Evolutionary conservation across 345 rosid species (phyloP).

Genomic region (Passiflora organensis): DNA sequence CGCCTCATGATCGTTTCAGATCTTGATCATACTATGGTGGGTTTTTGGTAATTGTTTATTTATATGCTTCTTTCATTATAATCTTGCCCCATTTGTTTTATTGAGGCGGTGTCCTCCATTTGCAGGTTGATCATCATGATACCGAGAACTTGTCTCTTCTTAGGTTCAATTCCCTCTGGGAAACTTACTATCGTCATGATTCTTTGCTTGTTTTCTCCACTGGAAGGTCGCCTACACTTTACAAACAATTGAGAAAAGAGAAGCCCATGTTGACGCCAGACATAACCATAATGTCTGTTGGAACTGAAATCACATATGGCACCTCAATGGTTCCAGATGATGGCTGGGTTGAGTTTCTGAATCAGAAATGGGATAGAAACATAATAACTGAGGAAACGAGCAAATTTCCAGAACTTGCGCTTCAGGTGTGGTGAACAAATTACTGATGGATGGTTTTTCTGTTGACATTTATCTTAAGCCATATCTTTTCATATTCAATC

Average conservation of each 20-base stretch:
- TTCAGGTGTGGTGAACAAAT: conserved; percentile 55
- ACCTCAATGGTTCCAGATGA: conserved; percentile 76
- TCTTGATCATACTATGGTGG: conserved; percentile 95
- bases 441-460: background rate
- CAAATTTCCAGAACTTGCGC: conserved; percentile 79
- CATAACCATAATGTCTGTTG: conserved; percentile 93
- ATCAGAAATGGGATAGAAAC: conserved; percentile 76
- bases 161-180: conserved; percentile 84
- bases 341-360: conserved; percentile 83
- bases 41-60: conserved; percentile 13
- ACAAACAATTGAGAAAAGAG: conserved; percentile 46
- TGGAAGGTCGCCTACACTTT: conserved; percentile 65
- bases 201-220: conserved; percentile 77
- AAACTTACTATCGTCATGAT: conserved; percentile 63
- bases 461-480: background rate
- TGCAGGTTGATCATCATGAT: conserved; percentile 95
- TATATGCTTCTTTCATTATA: conserved; percentile 3
- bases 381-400: conserved; percentile 64
- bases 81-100: too few species aligned
- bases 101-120: background rate
- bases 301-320: conserved; percentile 97
- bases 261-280: conserved; percentile 93
- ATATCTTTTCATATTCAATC: too few species aligned
- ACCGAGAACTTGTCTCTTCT: conserved; percentile 63
- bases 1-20: conserved; percentile 93